These are phyloP conservation scores for Phytophthora tubulina DNA, from an alignment of 352 stramenopile genomes.

Conservation along the genomic window DNA sequence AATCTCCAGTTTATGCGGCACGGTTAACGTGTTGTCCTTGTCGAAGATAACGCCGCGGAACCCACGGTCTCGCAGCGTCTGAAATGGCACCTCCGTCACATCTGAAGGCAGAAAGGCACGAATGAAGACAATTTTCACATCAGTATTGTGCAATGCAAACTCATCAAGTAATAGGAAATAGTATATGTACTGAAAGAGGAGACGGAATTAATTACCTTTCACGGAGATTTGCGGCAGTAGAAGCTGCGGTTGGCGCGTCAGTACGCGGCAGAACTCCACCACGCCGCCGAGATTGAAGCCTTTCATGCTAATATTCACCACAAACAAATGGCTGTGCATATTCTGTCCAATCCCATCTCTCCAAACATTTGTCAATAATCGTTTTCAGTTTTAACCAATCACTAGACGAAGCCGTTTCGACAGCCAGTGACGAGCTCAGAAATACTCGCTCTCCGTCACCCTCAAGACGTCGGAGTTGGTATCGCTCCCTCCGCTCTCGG, in stretches of 20 bases:
- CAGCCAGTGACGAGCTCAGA: slow-evolving; percentile 37
- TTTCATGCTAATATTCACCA: slow-evolving; percentile 47
- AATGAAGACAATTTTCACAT: slow-evolving; percentile 1
- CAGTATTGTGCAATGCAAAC: slow-evolving; percentile 17
- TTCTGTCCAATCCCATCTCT: slow-evolving; percentile 21
- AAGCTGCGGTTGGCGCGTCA: slow-evolving; percentile 75
- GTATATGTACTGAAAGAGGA: slow-evolving; percentile 7
- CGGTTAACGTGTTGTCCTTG: slow-evolving; percentile 98
- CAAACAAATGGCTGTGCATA: slow-evolving; percentile 1
- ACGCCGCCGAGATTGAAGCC: slow-evolving; percentile 84
- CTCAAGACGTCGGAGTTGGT: slow-evolving; percentile 9
- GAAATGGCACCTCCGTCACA: slow-evolving; percentile 86
- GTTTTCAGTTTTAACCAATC: slow-evolving; percentile 36
- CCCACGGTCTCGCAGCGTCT: slow-evolving; percentile 76
- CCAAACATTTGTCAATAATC: slow-evolving; percentile 31
- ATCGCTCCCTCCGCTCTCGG: neutral
- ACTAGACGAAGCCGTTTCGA: slow-evolving; percentile 15
- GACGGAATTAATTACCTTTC: slow-evolving; percentile 51
- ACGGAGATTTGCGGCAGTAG: slow-evolving; percentile 86
- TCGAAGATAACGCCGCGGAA: slow-evolving; percentile 97
- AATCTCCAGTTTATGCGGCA: slow-evolving; percentile 89
- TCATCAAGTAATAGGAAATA: neutral
- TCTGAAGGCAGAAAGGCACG: slow-evolving; percentile 43
- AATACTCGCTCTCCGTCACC: slow-evolving; percentile 35
- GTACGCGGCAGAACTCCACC: slow-evolving; percentile 81